Conservation (phyloP, 371 early-diverging fungal genomes). For the Rhizopus stolonifer region DNA sequence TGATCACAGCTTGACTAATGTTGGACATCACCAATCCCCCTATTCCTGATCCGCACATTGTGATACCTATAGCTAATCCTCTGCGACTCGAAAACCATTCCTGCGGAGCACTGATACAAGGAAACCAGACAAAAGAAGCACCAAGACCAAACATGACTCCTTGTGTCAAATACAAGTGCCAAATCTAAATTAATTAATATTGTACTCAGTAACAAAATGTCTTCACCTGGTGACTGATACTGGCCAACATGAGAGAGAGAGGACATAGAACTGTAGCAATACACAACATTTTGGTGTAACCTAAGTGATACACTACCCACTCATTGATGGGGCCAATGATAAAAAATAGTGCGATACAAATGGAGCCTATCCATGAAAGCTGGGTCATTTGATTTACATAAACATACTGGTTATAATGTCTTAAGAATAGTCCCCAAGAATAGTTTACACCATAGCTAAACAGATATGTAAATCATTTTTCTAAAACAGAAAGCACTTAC, state of each 20-base stretch:
- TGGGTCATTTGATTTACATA: slow-evolving; percentile 31
- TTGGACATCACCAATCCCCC: slow-evolving; percentile 70
- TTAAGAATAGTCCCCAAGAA: slow-evolving; percentile 40
- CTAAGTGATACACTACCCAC: slow-evolving; percentile 50
- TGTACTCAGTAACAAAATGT: background rate
- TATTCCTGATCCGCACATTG: slow-evolving; percentile 66
- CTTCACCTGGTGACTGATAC: slow-evolving; percentile 50
- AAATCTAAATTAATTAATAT: slow-evolving; percentile 27
- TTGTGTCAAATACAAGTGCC: slow-evolving; percentile 72
- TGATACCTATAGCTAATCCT: slow-evolving; percentile 72
- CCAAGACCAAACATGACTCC: slow-evolving; percentile 74
- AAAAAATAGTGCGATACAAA: slow-evolving; percentile 37
- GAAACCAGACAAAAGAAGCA: slow-evolving; percentile 66
- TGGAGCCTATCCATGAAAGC: slow-evolving; percentile 44
- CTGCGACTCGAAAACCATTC: slow-evolving; percentile 72
- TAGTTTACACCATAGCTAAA: slow-evolving; percentile 40
- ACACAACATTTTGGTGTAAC: slow-evolving; percentile 53
- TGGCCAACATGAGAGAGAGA: slow-evolving; percentile 62
- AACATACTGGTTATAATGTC: slow-evolving; percentile 27
- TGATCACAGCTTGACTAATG: slow-evolving; percentile 51
- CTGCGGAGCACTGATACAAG: slow-evolving; percentile 63
- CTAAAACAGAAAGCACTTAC: slow-evolving; percentile 15
- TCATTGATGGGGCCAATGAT: slow-evolving; percentile 43
- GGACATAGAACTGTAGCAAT: slow-evolving; percentile 51
- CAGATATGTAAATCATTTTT: background rate